Conservation (phyloP, 441 rosid species). For the Erodium moschatum region DNA sequence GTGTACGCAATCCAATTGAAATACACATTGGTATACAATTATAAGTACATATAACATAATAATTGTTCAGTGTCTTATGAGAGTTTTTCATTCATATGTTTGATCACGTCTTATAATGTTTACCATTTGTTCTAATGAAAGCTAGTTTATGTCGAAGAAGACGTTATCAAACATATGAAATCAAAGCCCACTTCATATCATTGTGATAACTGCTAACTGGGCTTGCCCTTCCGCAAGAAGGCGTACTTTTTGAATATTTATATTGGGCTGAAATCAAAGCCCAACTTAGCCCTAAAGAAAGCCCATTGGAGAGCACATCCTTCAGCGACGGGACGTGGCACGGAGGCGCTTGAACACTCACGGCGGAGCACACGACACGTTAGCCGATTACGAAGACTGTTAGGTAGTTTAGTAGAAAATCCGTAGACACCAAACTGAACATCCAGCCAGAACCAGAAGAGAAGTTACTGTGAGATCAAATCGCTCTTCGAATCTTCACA, state of each 20-base stretch:
- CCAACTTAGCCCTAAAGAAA: not conserved
- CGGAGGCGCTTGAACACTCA: not conserved
- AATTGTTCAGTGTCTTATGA: no score
- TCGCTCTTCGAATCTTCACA: not conserved
- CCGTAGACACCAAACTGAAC: not conserved
- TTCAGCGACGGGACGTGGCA: not conserved
- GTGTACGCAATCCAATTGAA: no score
- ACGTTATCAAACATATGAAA: no score
- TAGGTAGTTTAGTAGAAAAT: conserved; percentile 7
- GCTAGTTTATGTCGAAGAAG: no score
- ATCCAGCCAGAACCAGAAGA: not conserved
- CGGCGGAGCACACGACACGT: not conserved
- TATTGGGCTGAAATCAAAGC: conserved; percentile 3
- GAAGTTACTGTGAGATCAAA: not conserved
- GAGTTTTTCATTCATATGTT: no score
- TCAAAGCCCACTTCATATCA: not conserved
- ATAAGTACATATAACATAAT: no score
- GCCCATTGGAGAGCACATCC: not conserved
- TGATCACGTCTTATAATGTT: no score
- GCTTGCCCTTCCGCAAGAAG: not conserved
- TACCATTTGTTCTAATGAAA: no score
- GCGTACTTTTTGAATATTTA: not conserved
- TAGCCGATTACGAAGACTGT: not conserved
- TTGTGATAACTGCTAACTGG: not conserved
- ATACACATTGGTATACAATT: no score